Conservation (phyloP, 2,329 filamentous ascomycete species). For the Verticillium longisporum region DNA sequence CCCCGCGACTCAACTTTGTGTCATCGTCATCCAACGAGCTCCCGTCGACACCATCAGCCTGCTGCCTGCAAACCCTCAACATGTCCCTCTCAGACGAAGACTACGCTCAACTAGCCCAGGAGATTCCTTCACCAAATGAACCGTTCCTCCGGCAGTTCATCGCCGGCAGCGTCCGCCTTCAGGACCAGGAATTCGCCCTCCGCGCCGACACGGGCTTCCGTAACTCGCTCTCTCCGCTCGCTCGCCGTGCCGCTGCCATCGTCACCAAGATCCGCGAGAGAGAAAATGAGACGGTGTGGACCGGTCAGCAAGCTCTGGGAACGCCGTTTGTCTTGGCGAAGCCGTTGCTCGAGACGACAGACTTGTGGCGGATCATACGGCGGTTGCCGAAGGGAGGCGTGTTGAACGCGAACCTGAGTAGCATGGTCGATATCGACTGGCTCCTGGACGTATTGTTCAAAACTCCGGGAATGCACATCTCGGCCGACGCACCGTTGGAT, state of each 20-base stretch:
- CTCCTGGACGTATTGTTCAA: constrained; percentile 60
- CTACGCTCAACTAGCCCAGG: constrained; percentile 49
- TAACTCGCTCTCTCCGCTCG: constrained; percentile 64
- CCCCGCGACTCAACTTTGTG: background rate
- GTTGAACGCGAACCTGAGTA: constrained; percentile 73
- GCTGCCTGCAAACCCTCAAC: background rate
- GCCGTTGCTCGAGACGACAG: constrained; percentile 67
- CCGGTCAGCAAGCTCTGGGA: constrained; percentile 59
- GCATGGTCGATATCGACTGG: constrained; percentile 74
- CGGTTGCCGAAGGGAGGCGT: constrained; percentile 76
- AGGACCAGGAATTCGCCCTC: constrained; percentile 73
- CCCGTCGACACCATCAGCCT: background rate
- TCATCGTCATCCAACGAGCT: background rate
- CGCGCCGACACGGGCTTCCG: constrained; percentile 67
- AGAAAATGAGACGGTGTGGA: constrained; percentile 67
- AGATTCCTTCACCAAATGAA: constrained; percentile 55
- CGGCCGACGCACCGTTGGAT: constrained; percentile 43
- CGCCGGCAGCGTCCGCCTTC: constrained; percentile 65
- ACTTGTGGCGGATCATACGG: constrained; percentile 70
- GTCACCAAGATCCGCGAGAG: constrained; percentile 66
- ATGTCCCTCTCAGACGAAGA: constrained; percentile 47
- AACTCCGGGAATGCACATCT: constrained; percentile 63
- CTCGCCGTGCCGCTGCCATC: constrained; percentile 64
- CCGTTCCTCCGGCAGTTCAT: constrained; percentile 80
- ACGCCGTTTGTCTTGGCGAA: constrained; percentile 82